Evolutionary conservation across 2,329 filamentous ascomycete genomes (phyloP).

Genomic region (Talaromyces sp.): DNA sequence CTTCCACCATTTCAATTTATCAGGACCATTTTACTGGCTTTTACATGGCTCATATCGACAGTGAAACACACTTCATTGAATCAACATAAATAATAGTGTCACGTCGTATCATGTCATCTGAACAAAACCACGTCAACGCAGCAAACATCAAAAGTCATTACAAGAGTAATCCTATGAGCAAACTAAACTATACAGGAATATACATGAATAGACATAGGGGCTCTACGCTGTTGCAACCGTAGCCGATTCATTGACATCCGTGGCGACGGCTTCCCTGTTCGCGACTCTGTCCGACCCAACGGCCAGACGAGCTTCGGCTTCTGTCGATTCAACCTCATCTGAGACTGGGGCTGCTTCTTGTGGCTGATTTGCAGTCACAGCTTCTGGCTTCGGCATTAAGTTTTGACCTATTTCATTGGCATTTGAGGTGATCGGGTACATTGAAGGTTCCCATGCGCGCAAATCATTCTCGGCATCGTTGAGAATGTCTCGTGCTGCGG

Average conservation of each 20-base stretch:
- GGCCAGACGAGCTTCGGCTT: neutral
- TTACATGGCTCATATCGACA: neutral
- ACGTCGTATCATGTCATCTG: neutral
- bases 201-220: neutral
- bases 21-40: too few relatives aligned
- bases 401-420: constrained; percentile 45
- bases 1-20: neutral
- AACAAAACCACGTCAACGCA: neutral
- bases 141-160: neutral
- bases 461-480: constrained; percentile 91
- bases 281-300: neutral
- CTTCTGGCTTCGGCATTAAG: constrained; percentile 27
- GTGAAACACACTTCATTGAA: too few relatives aligned
- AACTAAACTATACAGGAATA: neutral
- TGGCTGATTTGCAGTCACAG: neutral
- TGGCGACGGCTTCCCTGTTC: constrained; percentile 14
- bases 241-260: constrained; percentile 6
- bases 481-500: constrained; percentile 74
- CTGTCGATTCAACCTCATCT: neutral
- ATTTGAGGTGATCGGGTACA: constrained; percentile 51
- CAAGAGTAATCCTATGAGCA: neutral
- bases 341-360: neutral
- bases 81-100: neutral
- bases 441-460: constrained; percentile 61
- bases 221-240: constrained; percentile 2